Evolutionary conservation across 2,329 filamentous ascomycete genomes (phyloP).

Genomic region (Monilinia fructicola): DNA sequence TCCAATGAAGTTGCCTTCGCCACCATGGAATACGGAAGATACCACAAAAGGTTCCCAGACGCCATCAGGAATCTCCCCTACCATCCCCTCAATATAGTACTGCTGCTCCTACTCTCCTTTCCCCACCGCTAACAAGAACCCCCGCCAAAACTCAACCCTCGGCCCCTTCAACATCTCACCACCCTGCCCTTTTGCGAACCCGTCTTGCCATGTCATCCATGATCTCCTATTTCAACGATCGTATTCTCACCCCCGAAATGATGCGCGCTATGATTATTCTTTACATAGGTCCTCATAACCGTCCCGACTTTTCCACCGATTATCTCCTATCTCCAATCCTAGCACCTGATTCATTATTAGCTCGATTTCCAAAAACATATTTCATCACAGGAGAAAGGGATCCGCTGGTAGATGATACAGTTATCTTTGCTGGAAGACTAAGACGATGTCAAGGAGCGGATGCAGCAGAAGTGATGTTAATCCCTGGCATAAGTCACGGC

Average conservation of each 20-base stretch:
- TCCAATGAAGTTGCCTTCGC: constrained; percentile 41
- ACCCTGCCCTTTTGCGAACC: constrained; percentile 65
- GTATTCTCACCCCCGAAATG: constrained; percentile 93
- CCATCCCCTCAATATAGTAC: constrained; percentile 28
- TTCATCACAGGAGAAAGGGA: constrained; percentile 94
- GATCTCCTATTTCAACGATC: constrained; percentile 97
- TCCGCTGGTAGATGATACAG: constrained; percentile 92
- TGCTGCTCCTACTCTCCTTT: constrained; percentile 32
- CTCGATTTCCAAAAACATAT: constrained; percentile 89
- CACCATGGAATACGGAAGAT: constrained; percentile 18
- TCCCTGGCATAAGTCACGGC: constrained; percentile 88
- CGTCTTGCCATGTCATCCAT: constrained; percentile 94
- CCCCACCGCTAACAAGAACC: constrained; percentile 23
- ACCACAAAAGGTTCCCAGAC: background rate
- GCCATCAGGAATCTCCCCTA: constrained; percentile 3
- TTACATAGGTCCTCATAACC: constrained; percentile 90
- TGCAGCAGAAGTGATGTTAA: constrained; percentile 76
- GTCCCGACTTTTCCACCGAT: constrained; percentile 88
- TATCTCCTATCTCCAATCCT: constrained; percentile 88
- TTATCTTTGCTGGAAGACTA: constrained; percentile 90
- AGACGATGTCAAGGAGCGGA: constrained; percentile 76
- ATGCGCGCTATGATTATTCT: constrained; percentile 99
- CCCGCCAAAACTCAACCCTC: constrained; percentile 18
- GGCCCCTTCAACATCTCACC: constrained; percentile 47
- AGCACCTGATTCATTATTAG: constrained; percentile 79